Evolutionary conservation across 345 rosid genomes (phyloP).

Genomic region (Salix udensis): DNA sequence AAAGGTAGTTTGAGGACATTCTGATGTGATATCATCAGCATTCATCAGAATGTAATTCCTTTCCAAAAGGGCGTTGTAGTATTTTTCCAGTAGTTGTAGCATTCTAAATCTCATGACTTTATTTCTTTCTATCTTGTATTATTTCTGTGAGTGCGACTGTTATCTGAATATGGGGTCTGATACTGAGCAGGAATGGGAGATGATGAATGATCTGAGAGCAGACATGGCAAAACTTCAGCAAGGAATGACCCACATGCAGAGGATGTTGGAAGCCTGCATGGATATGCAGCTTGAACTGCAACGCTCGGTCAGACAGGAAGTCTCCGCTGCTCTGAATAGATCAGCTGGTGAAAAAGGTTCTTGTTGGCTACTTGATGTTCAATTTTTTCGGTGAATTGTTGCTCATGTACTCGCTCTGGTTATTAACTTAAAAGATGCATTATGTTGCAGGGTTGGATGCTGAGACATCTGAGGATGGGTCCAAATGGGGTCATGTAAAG

Average conservation of each 20-base stretch:
- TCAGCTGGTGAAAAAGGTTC: slow-evolving; percentile 67
- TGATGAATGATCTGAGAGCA: slow-evolving; percentile 82
- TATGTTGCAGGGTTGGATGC: slow-evolving; percentile 47
- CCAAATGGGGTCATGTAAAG: slow-evolving; percentile 84
- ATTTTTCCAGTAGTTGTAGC: background rate
- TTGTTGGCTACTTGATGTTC: background rate
- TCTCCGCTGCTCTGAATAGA: slow-evolving; percentile 93
- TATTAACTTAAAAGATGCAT: background rate
- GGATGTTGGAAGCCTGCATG: slow-evolving; percentile 97
- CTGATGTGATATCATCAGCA: background rate
- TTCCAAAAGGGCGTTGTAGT: background rate
- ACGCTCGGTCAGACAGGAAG: slow-evolving; percentile 97
- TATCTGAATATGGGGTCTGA: slow-evolving; percentile 11
- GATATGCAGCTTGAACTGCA: slow-evolving; percentile 99
- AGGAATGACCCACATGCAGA: slow-evolving; percentile 98
- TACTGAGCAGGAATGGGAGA: slow-evolving; percentile 87
- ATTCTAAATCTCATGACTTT: background rate
- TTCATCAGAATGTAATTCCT: background rate
- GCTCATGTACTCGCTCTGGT: background rate
- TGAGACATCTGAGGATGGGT: slow-evolving; percentile 87
- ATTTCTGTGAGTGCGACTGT: slow-evolving; percentile 1
- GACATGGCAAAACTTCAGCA: slow-evolving; percentile 95
- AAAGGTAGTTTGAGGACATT: background rate
- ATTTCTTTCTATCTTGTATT: background rate
- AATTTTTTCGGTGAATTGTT: background rate